These are phyloP conservation scores for Coniochaeta sp. DNA, from an alignment of 2,329 filamentous ascomycete genomes.

Conservation along the genomic window DNA sequence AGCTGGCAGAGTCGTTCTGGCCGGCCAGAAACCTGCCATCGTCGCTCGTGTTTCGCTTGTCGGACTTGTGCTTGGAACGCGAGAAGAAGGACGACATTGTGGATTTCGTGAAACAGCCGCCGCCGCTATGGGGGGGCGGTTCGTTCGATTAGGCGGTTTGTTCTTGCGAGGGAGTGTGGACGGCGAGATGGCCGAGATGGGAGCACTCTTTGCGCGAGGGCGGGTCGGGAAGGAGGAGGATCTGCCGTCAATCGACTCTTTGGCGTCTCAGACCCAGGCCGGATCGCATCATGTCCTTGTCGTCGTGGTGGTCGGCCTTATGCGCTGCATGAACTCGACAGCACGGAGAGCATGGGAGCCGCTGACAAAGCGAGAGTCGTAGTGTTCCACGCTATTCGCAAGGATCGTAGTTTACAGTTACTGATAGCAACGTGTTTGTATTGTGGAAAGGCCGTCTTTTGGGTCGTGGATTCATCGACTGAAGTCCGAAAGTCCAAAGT, in stretches of 20 bases:
- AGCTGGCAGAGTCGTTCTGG: constrained; percentile 55
- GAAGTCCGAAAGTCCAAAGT: not conserved
- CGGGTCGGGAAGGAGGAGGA: constrained; percentile 6
- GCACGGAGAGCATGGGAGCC: not conserved
- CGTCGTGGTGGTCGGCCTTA: constrained; percentile 3
- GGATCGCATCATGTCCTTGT: constrained; percentile 33
- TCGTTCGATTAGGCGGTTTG: constrained; percentile 1
- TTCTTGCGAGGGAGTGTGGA: not conserved
- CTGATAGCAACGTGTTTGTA: not conserved
- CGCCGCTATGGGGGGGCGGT: constrained; percentile 26
- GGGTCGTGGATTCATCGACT: not conserved
- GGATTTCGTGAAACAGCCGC: constrained; percentile 5
- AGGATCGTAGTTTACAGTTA: not conserved
- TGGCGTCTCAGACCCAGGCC: constrained; percentile 27
- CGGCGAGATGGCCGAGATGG: not conserved
- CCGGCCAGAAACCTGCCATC: constrained; percentile 48
- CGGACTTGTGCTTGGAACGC: constrained; percentile 72
- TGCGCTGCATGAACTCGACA: constrained; percentile 19
- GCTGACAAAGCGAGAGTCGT: not conserved
- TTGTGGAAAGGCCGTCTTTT: not conserved
- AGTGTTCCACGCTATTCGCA: not conserved
- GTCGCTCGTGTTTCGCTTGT: constrained; percentile 55
- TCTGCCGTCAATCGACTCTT: constrained; percentile 29
- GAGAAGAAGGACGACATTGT: constrained; percentile 68
- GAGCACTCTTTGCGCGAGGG: not conserved